Percentiles rank a stretch among this genome's conserved stretches.
Conservation (phyloP, 1,284 basidiomycete genomes). For the Cystobasidium pallidum region DNA sequence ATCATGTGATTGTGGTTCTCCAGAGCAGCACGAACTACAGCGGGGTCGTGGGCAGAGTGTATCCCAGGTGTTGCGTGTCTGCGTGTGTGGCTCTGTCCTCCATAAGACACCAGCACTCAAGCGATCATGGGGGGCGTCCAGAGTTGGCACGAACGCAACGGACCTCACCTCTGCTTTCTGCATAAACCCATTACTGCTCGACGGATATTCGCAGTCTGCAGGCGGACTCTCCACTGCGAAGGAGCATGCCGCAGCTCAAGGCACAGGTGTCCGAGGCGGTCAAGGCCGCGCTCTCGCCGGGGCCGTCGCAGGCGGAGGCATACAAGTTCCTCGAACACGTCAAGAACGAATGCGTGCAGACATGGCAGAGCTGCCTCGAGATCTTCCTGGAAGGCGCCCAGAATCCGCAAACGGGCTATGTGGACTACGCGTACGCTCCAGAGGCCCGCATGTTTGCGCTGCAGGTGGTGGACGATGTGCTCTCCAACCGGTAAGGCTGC, state of each 20-base stretch:
- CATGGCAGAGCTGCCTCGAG: conserved; percentile 75
- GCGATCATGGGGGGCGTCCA: neutral
- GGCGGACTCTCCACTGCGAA: no score
- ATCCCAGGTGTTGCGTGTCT: no score
- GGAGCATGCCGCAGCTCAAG: conserved; percentile 26
- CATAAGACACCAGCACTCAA: no score
- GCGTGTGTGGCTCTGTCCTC: no score
- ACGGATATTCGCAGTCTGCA: no score
- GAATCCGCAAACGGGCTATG: conserved; percentile 60
- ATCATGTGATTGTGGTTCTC: neutral
- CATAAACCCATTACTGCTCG: neutral
- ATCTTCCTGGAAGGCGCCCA: conserved; percentile 69
- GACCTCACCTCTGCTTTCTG: neutral
- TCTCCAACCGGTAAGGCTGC: conserved; percentile 74
- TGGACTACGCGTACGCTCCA: conserved; percentile 64
- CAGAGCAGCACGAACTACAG: no score
- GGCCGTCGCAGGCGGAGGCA: conserved; percentile 61
- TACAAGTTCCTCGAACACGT: conserved; percentile 76
- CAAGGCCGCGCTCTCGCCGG: conserved; percentile 31
- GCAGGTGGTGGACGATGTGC: conserved; percentile 79
- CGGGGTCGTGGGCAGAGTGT: no score
- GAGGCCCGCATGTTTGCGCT: conserved; percentile 83
- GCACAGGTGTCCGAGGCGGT: conserved; percentile 39
- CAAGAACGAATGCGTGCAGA: conserved; percentile 70
- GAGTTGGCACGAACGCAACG: neutral